These are phyloP conservation scores for Tephrocybe sp. DNA, from an alignment of 768 basidiomycete genomes.

Conservation along the genomic window DNA sequence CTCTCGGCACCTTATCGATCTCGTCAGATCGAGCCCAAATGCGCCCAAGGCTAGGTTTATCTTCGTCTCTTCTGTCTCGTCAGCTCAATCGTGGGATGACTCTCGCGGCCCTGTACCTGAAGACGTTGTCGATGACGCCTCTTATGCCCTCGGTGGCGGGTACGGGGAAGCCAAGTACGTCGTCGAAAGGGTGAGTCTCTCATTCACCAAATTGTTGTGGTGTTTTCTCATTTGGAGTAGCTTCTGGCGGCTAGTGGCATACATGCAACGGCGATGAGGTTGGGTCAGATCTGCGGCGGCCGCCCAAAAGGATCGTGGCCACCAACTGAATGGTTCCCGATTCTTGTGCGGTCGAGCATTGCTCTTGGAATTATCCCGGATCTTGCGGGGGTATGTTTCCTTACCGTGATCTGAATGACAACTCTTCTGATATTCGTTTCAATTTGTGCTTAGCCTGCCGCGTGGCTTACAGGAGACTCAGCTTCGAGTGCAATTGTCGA, in stretches of 20 bases:
- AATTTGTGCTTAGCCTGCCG: not conserved
- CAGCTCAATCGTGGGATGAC: slow-evolving; percentile 5
- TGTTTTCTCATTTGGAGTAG: not conserved
- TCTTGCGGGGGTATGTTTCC: not conserved
- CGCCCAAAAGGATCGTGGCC: not conserved
- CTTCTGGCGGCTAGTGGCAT: not conserved
- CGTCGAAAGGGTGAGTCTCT: not conserved
- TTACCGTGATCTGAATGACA: too few species aligned
- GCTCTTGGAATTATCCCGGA: not conserved
- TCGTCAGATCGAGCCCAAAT: not conserved
- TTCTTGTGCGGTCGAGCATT: not conserved
- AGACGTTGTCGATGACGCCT: not conserved
- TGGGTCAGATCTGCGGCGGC: slow-evolving; percentile 4
- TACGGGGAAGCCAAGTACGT: slow-evolving; percentile 7
- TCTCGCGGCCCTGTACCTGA: slow-evolving; percentile 1
- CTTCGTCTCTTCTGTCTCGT: slow-evolving; percentile 4
- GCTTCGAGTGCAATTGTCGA: not conserved
- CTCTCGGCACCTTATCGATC: not conserved
- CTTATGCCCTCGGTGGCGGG: slow-evolving; percentile 3
- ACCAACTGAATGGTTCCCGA: not conserved
- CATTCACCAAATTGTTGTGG: not conserved
- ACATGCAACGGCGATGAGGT: not conserved
- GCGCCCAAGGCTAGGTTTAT: not conserved
- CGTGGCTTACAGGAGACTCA: not conserved
- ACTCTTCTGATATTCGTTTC: not conserved